Evolutionary conservation across 768 basidiomycete species (phyloP), one percentile per base, ranked within the genome.

Genomic region (Hydnomerulius pinastri): DNA sequence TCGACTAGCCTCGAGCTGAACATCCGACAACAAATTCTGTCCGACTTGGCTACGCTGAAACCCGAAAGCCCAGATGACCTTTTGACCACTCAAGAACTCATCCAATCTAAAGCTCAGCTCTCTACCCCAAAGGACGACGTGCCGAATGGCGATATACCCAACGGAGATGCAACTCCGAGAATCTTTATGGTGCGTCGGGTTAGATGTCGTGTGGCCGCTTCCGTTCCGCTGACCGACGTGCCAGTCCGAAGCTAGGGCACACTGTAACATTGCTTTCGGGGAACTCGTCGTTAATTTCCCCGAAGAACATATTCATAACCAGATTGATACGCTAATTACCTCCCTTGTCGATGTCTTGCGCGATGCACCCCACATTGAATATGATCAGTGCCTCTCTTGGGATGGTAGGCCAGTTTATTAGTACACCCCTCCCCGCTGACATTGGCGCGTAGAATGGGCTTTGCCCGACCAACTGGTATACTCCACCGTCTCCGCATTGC

Each of bases 231-330:
- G 32, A 39, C 53, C 7, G 11, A 43, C 28, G 49, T 54, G 35
- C 24, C 51, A 93, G 91, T 72, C 87, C 17, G 80, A 82, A 10
- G 85, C 87, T 3, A 75, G 82, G 47, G 81, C 85, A 12, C 87
- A 90, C 56, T 89, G 85, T 69, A 88, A 87, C 55, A 86, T 91
- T 53, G 89, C 90, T 2, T 93, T 92, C 56, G 90, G 87, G 30
- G 85, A 92, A 61, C 76, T 92, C 45, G 80, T 89, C 15, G 69
- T 83, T 47, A 84, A 84, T 61, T 79, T 86, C 53, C 76, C 86
- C 0, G 72, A 82, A 32, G 61, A 67, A 6, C 77, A 81, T 56
- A 75, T 87, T 25, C 65, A 63, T 10, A 68, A 71, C n/a, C 77
- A 77, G 24, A 74, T 80, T 36, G 75, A 79, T 55, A 74, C 73